Conservation (phyloP, 140 eudicot genomes). For the Erigeron philadelphicus region DNA sequence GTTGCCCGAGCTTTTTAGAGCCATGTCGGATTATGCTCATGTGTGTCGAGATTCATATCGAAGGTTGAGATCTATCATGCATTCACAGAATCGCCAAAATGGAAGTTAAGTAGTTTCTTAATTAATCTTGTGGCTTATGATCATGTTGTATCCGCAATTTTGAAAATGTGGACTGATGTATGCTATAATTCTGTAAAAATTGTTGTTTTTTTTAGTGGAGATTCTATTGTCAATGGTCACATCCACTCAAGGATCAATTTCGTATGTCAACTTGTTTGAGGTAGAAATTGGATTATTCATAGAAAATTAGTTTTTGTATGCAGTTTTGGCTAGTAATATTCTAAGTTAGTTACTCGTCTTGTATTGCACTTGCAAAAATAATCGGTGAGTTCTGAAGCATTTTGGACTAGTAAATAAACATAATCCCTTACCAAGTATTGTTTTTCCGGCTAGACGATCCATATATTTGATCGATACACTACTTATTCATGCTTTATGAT, state of each 20-base stretch:
- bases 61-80: conserved; percentile 49
- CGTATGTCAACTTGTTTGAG: too few relatives aligned
- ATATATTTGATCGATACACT: neutral
- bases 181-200: conserved; percentile 9
- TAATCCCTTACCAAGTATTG: neutral
- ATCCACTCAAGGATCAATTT: too few relatives aligned
- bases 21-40: conserved; percentile 63
- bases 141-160: conserved; percentile 17
- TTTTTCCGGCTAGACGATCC: neutral
- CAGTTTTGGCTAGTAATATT: too few relatives aligned
- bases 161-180: conserved; percentile 20
- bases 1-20: conserved; percentile 89
- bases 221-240: too few relatives aligned
- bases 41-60: conserved; percentile 63
- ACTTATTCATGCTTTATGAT: too few relatives aligned
- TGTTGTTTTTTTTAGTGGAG: neutral
- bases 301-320: too few relatives aligned
- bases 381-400: conserved; percentile 7
- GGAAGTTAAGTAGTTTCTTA: neutral
- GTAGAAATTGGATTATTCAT: too few relatives aligned
- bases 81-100: conserved; percentile 39
- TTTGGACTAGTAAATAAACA: conserved; percentile 1
- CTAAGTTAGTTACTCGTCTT: neutral
- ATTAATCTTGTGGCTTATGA: too few relatives aligned
- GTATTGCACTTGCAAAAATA: neutral